Base-by-base conservation (phyloP, 1,284 basidiomycete species). In the Puccinia horiana region DNA sequence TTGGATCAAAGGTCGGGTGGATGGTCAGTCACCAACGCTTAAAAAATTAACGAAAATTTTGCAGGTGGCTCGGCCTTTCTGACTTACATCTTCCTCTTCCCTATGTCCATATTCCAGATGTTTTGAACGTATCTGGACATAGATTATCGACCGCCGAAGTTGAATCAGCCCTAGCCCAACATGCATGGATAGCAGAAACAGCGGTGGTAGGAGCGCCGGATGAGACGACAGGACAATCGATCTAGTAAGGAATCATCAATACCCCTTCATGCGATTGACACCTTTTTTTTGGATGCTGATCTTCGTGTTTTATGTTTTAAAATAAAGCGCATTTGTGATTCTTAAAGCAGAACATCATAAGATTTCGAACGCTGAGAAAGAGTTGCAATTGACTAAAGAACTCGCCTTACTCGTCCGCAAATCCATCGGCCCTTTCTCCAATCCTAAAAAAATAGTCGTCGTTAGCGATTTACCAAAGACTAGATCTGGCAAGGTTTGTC, bases 131-230 rank as follows among this genome's bases (percentile, higher is more conserved):
- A 47, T 97, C 96, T 54, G 97, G 96, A 2, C 96, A 99, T 88
- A 93, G 97, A 86, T 90, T 99, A 80, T 96, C 94, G 58, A 99
- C 96, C 0, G 96, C 96, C 82, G 96, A 99, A 89, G 96, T 99
- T 84, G 96, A 99, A 89, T 94, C 93, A 6, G 96, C 96, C 2
- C 90, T 99, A 76, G 96, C 98, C 87, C 88, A 93, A 85, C 96
- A 98, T 89, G 91, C 91, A 83, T 96, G 96, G 84, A 95, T 98
- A 54, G 95, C 95, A 5, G 96, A 99, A 90, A 94, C 96, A 0
- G 96, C 95, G 72, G 95, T 96, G 37, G 94, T 97, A 83, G 95
- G 94, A 37, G 92, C 92, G 3, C 90, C 92, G 23, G 94, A 96
- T 86, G 94, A 96, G 86, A 88, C 96, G 83, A 95, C 94, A n/a